Percentiles rank a stretch among this genome's conserved stretches.
phyloP scores from a whole-genome alignment of 2,329 filamentous ascomycete species.

The Aspergillus fructus region DNA sequence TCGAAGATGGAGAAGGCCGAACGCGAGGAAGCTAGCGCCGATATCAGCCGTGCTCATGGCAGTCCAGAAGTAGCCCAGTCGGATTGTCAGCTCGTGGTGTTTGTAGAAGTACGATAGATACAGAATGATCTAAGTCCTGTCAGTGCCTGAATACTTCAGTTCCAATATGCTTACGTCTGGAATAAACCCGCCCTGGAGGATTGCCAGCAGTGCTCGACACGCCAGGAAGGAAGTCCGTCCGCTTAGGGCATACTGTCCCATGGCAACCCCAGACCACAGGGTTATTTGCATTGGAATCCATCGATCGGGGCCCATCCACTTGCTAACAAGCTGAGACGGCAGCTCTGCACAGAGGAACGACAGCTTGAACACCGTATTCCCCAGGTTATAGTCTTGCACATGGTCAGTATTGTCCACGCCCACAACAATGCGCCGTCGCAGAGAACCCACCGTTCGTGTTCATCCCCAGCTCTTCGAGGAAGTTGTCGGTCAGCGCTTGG shows the following conservation, averaged over 20 bases:
- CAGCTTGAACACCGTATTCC: conserved; percentile 41
- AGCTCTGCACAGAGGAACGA: conserved; percentile 52
- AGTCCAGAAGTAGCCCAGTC: conserved; percentile 71
- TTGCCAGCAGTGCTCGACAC: conserved; percentile 48
- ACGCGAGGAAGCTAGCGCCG: conserved; percentile 49
- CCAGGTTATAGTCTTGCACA: conserved; percentile 52
- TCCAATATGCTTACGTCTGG: conserved; percentile 32
- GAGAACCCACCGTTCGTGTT: conserved; percentile 20
- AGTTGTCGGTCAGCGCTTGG: conserved; percentile 58
- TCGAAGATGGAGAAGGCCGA: conserved; percentile 41
- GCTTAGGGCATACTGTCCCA: conserved; percentile 51
- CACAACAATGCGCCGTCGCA: too few species aligned
- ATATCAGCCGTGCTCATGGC: conserved; percentile 53
- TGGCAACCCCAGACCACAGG: conserved; percentile 56
- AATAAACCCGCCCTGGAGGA: conserved; percentile 55
- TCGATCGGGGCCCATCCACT: conserved; percentile 59
- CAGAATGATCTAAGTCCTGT: conserved; percentile 21
- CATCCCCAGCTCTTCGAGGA: conserved; percentile 28
- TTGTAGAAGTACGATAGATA: conserved; percentile 78
- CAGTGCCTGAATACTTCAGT: background rate
- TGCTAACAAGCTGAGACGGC: conserved; percentile 61
- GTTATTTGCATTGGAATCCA: conserved; percentile 62
- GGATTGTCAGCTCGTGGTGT: conserved; percentile 64
- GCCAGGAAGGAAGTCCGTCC: conserved; percentile 45
- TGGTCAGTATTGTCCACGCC: background rate